Percentiles rank a stretch among this genome's conserved stretches.
Evolutionary conservation across 2,329 filamentous ascomycete genomes (phyloP).

Genomic region (Pestalotiopsis sp.): DNA sequence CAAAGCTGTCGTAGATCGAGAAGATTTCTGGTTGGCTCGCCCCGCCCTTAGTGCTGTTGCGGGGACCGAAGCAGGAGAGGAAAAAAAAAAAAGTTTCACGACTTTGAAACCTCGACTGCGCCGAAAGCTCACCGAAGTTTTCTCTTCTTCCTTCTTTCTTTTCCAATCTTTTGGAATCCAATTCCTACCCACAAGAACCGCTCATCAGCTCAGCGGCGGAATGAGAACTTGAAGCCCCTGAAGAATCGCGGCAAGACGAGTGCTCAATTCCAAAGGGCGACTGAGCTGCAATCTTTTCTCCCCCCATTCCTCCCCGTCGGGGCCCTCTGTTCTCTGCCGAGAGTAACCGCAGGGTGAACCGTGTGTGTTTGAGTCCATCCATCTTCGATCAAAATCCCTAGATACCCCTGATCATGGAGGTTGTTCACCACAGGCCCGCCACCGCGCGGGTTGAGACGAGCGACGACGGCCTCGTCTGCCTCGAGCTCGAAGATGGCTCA

Average conservation of each 20-base stretch:
- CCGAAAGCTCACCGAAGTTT: constrained; percentile 5
- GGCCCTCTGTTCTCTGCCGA: constrained; percentile 4
- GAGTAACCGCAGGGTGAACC: constrained; percentile 10
- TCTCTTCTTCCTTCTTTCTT: neutral
- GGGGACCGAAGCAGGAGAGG: constrained; percentile 7
- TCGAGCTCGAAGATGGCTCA: constrained; percentile 91
- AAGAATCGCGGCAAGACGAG: constrained; percentile 8
- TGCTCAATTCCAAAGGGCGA: constrained; percentile 2
- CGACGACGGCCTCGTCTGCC: constrained; percentile 71
- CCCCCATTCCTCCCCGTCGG: constrained; percentile 2
- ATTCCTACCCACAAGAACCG: neutral
- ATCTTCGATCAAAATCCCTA: neutral
- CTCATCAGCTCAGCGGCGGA: constrained; percentile 8
- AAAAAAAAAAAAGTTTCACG: constrained; percentile 13
- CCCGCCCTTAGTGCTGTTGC: constrained; percentile 1
- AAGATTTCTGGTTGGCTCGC: constrained; percentile 8
- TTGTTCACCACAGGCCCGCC: constrained; percentile 55
- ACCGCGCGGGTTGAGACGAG: constrained; percentile 58
- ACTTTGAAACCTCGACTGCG: neutral
- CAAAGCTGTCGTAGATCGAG: constrained; percentile 7
- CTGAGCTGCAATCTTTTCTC: constrained; percentile 12
- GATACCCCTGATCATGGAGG: constrained; percentile 34
- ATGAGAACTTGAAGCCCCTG: constrained; percentile 12
- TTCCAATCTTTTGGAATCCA: neutral
- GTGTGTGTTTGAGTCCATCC: neutral